Percentiles rank a stretch among this genome's conserved stretches.
Conservation (phyloP, 352 stramenopile genomes). For the Globisporangium orthogonon region DNA sequence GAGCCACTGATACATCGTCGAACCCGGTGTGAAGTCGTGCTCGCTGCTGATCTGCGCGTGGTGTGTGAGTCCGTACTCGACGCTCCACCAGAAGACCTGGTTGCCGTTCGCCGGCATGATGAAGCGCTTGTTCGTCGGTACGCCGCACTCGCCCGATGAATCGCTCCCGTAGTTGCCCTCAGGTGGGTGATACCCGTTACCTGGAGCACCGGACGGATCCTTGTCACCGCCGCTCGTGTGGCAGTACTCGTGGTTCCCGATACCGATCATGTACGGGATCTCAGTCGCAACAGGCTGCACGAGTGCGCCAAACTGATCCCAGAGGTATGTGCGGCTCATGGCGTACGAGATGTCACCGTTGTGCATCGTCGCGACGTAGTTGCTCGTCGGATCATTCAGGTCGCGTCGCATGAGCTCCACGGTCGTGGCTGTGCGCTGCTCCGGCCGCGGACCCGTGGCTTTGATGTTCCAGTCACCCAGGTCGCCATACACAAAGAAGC, state of each 20-base stretch:
- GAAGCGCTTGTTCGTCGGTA: slow-evolving; percentile 55
- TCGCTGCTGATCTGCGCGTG: slow-evolving; percentile 89
- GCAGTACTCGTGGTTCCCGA: slow-evolving; percentile 56
- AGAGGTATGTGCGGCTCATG: slow-evolving; percentile 38
- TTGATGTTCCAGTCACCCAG: slow-evolving; percentile 29
- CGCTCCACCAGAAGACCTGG: slow-evolving; percentile 84
- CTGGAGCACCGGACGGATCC: slow-evolving; percentile 41
- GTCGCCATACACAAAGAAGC: slow-evolving; percentile 68
- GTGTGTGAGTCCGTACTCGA: slow-evolving; percentile 79
- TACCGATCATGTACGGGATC: slow-evolving; percentile 57
- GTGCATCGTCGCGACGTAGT: slow-evolving; percentile 56
- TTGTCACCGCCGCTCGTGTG: slow-evolving; percentile 26
- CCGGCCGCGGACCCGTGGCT: slow-evolving; percentile 5
- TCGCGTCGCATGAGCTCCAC: slow-evolving; percentile 23
- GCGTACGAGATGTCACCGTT: slow-evolving; percentile 73
- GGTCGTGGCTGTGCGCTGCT: slow-evolving; percentile 22
- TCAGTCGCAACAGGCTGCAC: slow-evolving; percentile 49
- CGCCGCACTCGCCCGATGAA: slow-evolving; percentile 53
- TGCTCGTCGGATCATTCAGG: slow-evolving; percentile 12
- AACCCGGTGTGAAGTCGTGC: slow-evolving; percentile 82
- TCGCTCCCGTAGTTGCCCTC: slow-evolving; percentile 63
- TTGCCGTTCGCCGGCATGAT: slow-evolving; percentile 53
- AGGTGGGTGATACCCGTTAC: slow-evolving; percentile 37
- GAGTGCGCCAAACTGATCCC: slow-evolving; percentile 65
- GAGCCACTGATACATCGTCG: slow-evolving; percentile 84